These are phyloP conservation scores for Apiospora marii DNA, from an alignment of 2,329 filamentous ascomycete species.

Conservation along the genomic window DNA sequence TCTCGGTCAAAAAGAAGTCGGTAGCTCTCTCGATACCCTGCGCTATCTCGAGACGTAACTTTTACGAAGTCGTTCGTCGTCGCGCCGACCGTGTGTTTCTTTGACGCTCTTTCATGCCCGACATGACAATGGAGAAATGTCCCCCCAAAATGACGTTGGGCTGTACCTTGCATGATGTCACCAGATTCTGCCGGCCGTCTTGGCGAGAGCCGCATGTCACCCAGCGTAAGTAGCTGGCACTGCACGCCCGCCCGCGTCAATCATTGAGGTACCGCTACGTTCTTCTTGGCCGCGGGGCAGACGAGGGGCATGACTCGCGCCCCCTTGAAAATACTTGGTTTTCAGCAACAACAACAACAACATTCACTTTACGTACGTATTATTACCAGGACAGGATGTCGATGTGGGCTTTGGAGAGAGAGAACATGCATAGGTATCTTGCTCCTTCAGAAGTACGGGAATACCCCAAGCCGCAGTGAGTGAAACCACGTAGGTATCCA, in stretches of 20 bases:
- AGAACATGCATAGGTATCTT: too few relatives aligned
- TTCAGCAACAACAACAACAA: neutral
- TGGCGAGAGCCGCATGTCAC: slow-evolving; percentile 17
- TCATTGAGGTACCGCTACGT: neutral
- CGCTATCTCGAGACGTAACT: neutral
- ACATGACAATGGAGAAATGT: neutral
- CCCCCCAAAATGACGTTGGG: neutral
- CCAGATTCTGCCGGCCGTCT: slow-evolving; percentile 4
- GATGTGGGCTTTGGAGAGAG: neutral
- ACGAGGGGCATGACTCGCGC: neutral
- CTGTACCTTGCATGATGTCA: slow-evolving; percentile 22
- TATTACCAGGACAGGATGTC: neutral
- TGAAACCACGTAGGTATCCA: neutral
- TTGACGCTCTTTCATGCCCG: neutral
- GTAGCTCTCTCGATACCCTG: neutral
- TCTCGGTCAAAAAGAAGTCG: neutral
- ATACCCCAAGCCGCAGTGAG: neutral
- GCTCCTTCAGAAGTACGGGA: neutral
- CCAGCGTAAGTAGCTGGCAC: neutral
- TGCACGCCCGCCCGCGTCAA: neutral
- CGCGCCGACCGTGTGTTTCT: neutral
- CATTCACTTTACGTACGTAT: neutral
- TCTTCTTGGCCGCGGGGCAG: neutral
- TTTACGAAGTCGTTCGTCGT: neutral
- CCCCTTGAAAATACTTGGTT: neutral